Percentiles rank a stretch among this genome's conserved stretches.
These are phyloP conservation scores for Cryphonectria japonica DNA, from an alignment of 2,329 filamentous ascomycete species.

Conservation along the genomic window DNA sequence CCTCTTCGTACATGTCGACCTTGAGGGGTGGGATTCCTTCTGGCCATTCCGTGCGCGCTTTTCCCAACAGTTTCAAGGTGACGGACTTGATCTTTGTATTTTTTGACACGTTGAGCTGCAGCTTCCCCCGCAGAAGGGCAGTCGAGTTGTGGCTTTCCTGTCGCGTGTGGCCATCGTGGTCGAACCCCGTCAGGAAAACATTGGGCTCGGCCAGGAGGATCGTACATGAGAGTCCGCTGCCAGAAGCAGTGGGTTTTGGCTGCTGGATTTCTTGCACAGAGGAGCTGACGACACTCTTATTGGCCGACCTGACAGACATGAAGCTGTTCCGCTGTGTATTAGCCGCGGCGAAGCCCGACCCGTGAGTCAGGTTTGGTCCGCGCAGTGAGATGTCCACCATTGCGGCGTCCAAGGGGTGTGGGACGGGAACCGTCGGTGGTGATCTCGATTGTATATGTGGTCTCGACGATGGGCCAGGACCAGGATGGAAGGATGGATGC, in stretches of 20 bases:
- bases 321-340: conserved; percentile 51
- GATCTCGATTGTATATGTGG: not conserved
- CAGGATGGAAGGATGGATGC: not conserved
- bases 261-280: conserved; percentile 56
- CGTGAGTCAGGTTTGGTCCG: conserved; percentile 13
- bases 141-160: conserved; percentile 65
- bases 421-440: not conserved
- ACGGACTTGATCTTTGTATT: conserved; percentile 92
- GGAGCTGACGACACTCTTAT: conserved; percentile 52
- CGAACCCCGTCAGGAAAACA: conserved; percentile 78
- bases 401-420: not conserved
- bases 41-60: conserved; percentile 91
- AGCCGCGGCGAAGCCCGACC: conserved; percentile 13
- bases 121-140: conserved; percentile 81
- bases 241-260: conserved; percentile 73
- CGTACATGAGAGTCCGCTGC: conserved; percentile 74
- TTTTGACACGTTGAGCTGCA: conserved; percentile 83
- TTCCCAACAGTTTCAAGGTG: conserved; percentile 82
- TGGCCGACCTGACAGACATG: conserved; percentile 55
- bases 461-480: not conserved
- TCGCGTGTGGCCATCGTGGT: conserved; percentile 64
- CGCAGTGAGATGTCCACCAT: conserved; percentile 24
- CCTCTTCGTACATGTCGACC: conserved; percentile 79
- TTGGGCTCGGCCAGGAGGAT: conserved; percentile 80
- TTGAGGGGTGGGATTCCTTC: conserved; percentile 92